These are phyloP conservation scores for Hymenoscyphus linearis DNA, from an alignment of 2,329 filamentous ascomycete genomes.

Conservation along the genomic window DNA sequence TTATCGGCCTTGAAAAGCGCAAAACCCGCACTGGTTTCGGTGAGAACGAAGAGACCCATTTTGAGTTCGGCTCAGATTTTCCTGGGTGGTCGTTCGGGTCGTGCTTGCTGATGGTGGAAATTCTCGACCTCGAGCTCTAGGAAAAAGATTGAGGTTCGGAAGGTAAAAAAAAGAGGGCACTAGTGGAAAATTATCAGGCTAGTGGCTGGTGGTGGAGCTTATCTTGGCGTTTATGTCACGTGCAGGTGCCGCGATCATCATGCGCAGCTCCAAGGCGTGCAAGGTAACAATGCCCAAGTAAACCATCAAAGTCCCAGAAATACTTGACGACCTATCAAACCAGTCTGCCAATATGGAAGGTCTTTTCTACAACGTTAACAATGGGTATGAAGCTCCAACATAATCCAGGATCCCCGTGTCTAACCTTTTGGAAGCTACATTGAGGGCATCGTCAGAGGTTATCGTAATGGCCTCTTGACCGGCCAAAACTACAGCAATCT, in stretches of 20 bases:
- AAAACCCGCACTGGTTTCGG: conserved; percentile 83
- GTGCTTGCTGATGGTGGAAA: conserved; percentile 6
- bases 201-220: too few relatives aligned
- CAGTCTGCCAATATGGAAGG: conserved; percentile 66
- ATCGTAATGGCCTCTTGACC: conserved; percentile 89
- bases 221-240: conserved; percentile 8
- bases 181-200: conserved; percentile 9
- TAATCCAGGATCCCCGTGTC: conserved; percentile 5
- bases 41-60: conserved; percentile 89
- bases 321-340: conserved; percentile 12
- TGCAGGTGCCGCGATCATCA: conserved; percentile 5
- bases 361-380: conserved; percentile 90
- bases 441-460: conserved; percentile 95
- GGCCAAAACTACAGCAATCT: conserved; percentile 89
- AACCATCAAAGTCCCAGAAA: too few relatives aligned
- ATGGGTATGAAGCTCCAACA: conserved; percentile 55
- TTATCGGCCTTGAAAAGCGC: conserved; percentile 99
- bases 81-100: conserved; percentile 9
- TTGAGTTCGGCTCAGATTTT: conserved; percentile 31
- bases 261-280: not conserved
- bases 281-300: too few relatives aligned
- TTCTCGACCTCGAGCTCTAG: conserved; percentile 11
- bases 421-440: conserved; percentile 64
- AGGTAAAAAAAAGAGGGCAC: conserved; percentile 13
- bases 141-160: conserved; percentile 20